Evolutionary conservation across 169 alveolate species (phyloP).

Genomic region (Plasmodium gaboni): DNA sequence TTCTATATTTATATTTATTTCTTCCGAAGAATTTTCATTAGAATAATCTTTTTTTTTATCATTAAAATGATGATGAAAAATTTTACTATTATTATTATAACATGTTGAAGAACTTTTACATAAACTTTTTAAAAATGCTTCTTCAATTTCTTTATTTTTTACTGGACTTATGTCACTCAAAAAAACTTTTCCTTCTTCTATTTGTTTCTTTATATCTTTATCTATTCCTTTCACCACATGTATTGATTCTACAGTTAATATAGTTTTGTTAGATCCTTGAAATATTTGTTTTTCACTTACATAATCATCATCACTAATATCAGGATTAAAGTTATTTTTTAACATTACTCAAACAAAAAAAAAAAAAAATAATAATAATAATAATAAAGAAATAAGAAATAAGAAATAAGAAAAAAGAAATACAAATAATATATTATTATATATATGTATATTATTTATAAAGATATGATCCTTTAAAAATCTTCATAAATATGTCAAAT

Average conservation of each 20-base stretch:
- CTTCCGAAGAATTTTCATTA: constrained; percentile 26
- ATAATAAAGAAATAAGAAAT: neutral
- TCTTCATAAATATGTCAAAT: no score
- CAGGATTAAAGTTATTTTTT: constrained; percentile 24
- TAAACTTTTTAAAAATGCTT: constrained; percentile 68
- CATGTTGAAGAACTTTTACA: constrained; percentile 22
- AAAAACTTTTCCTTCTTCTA: constrained; percentile 70
- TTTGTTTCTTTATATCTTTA: constrained; percentile 45
- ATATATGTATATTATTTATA: neutral
- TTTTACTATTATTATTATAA: constrained; percentile 1
- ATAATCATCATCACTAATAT: constrained; percentile 73
- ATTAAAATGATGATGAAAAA: no score
- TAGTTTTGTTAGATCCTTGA: constrained; percentile 37
- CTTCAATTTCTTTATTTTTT: constrained; percentile 75
- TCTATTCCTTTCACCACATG: constrained; percentile 68
- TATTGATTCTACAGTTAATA: constrained; percentile 38
- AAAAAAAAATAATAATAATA: neutral
- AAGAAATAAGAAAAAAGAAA: constrained; percentile 18
- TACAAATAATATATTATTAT: neutral
- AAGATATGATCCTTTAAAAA: no score
- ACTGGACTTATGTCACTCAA: constrained; percentile 66
- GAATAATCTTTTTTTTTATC: constrained; percentile 25
- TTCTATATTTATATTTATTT: constrained; percentile 47
- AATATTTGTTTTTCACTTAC: constrained; percentile 50
- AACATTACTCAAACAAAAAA: constrained; percentile 40